Base-by-base conservation (phyloP, 768 basidiomycete genomes). In the Tricholomella constricta region DNA sequence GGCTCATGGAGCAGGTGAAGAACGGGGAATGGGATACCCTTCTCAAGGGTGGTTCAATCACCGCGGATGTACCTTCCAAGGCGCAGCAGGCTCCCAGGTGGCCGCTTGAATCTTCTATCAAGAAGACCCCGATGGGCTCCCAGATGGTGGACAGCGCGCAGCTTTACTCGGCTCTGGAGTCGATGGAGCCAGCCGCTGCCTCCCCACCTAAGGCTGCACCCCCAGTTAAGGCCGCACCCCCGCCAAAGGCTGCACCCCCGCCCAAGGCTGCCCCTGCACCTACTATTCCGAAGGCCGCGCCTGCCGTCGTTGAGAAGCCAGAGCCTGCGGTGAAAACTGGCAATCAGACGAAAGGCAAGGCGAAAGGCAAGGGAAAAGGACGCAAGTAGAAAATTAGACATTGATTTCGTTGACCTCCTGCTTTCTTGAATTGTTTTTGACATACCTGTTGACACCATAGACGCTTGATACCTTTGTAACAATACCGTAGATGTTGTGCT, bases 1-100 rank as follows among this genome's bases (percentile, higher is more conserved):
- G 66, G 56, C 56, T 68, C 27, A 61, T 58, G 17, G 64, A 65
- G 42, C 62, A 65, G 14, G 48, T 56, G 41, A 55, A 57, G 54
- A 61, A 56, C 19, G 61, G 63, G 22, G 54, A 58, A 36, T 53
- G 52, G 50, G 53, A 57, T 19, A 52, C 44, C 48, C 37, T 56
- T 34, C 11, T 56, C 12, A 40, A 49, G 5, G 46, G 57, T 23
- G 47, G 49, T 9, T 52, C 54, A 17, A 37, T 58, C 37, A 12
- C 29, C 20, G 23, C 55, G 7, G 41, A 57, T 48, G 20, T 36
- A 23, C 31, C 42, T 12, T 49, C 44, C 45, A 44, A 35, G 29
- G 34, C 26, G 0, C 47, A 55, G 40, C 40, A 54, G n/a, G 25
- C 27, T 20, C 35, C 51, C 12, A 35, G 35, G 19, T 56, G 46